Evolutionary conservation across 2,329 filamentous ascomycete species (phyloP), one percentile per base, ranked within the genome.

Genomic region (Aspergillus brasiliensis): DNA sequence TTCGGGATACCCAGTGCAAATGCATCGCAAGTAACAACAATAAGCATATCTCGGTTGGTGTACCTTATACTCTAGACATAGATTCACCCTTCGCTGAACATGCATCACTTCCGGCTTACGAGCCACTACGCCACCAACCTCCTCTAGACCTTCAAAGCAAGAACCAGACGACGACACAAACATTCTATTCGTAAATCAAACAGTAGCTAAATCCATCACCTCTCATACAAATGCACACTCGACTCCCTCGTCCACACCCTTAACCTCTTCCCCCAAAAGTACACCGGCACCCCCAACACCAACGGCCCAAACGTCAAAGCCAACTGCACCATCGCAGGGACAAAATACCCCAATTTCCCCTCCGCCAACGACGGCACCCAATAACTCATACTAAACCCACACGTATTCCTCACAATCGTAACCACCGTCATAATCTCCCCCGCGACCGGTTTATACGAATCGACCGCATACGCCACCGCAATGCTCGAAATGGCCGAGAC

Each of bases 321-420:
- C 8, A 60, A 44, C 40, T 57, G 19, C 38, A 57, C 53, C 54
- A 57, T 54, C 3, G 49, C 19, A 3, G 58, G 48, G 5, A 19
- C 8, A 8, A 60, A 19, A 42, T 19, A 57, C 3, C 58, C 58
- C 13, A 23, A n/a, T 10, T 13, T 31, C 8, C 28, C 11, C 3
- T 5, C 49, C 17, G 42, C 38, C 21, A 57, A 27, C 7, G 40
- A 17, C 2, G 38, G 19, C 17, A 60, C 48, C 48, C 53, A 60
- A n/a, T 53, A 57, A 38, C 54, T 60, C 53, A 60, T 57, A 10
- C 17, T 48, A 49, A 57, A 57, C 1, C 58, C 58, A 34, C 42
- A 57, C 3, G 28, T 57, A 23, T 60, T 60, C 17, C 56, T 60
- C 5, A 51, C 40, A 15, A 60, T 54, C 0, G 48, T 60, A 2